A percentile compares a stretch with the other conserved stretches of the same genome.
Evolutionary conservation across 345 rosid species (phyloP).

Genomic region (Arabidopsis arenosa): DNA sequence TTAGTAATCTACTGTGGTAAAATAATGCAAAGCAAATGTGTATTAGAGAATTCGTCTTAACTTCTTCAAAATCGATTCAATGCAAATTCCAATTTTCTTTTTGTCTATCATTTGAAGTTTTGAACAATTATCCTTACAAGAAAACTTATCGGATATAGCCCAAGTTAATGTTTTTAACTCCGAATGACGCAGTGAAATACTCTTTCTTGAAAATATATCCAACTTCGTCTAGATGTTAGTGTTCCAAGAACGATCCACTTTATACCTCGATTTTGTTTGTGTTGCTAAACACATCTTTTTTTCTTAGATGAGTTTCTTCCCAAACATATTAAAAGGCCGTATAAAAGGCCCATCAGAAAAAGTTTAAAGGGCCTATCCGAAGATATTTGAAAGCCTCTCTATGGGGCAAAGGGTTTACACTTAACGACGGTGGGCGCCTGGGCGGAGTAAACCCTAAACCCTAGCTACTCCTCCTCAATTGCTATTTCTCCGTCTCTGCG

Average conservation of each 20-base stretch:
- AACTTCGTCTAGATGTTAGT: neutral
- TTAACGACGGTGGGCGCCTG: slow-evolving; percentile 3
- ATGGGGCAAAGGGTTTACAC: neutral
- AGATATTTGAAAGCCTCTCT: neutral
- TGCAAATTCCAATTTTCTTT: neutral
- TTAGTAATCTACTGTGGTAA: too few species aligned
- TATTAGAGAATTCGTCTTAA: too few species aligned
- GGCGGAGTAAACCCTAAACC: slow-evolving; percentile 39
- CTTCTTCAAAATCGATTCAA: neutral
- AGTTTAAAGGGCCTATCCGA: neutral
- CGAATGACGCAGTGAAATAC: too few species aligned
- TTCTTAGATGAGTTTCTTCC: neutral
- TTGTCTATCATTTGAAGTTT: neutral
- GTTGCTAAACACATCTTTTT: neutral
- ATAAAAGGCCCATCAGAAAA: neutral
- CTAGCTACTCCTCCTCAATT: neutral
- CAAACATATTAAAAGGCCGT: neutral
- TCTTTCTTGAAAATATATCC: neutral
- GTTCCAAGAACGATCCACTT: neutral
- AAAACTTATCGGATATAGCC: too few species aligned
- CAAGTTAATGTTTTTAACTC: too few species aligned
- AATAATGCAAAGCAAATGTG: too few species aligned
- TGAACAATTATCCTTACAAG: too few species aligned
- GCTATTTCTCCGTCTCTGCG: neutral
- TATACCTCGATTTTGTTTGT: too few species aligned